Conservation (phyloP, 2,329 filamentous ascomycete genomes). For the Thermoascus crustaceus region DNA sequence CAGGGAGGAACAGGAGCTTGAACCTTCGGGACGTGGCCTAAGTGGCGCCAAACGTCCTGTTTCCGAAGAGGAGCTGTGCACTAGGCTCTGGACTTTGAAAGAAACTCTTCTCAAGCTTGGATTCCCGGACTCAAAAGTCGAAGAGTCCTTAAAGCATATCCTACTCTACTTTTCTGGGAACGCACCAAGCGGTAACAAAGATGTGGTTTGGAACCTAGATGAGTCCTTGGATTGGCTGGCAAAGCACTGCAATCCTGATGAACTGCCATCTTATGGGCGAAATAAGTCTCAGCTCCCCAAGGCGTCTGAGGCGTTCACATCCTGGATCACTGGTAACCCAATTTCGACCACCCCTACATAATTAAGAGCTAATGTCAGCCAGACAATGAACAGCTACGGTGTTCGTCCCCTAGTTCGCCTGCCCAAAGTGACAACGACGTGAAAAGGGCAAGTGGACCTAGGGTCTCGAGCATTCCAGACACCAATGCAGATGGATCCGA, state of each 20-base stretch:
- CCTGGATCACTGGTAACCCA: constrained; percentile 31
- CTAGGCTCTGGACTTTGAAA: constrained; percentile 77
- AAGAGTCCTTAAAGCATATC: constrained; percentile 57
- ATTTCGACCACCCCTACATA: not conserved
- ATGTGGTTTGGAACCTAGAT: constrained; percentile 74
- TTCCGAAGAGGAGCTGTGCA: constrained; percentile 68
- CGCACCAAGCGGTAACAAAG: constrained; percentile 45
- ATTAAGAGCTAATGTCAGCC: constrained; percentile 19
- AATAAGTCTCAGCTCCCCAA: constrained; percentile 20
- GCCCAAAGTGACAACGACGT: constrained; percentile 16
- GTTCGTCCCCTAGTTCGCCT: constrained; percentile 17
- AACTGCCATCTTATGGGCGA: constrained; percentile 64
- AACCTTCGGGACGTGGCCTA: constrained; percentile 18
- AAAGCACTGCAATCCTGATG: constrained; percentile 59
- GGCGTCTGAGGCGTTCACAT: constrained; percentile 23
- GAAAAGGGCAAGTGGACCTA: constrained; percentile 19
- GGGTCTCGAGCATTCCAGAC: constrained; percentile 15
- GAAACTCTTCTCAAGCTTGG: constrained; percentile 61
- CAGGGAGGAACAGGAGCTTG: constrained; percentile 33
- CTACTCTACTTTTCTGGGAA: constrained; percentile 60
- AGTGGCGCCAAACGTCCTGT: constrained; percentile 32
- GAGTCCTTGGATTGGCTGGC: constrained; percentile 87
- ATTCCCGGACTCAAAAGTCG: constrained; percentile 57
- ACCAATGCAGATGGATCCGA: constrained; percentile 39
- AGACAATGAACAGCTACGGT: constrained; percentile 24